Evolutionary conservation across 352 stramenopile genomes (phyloP).

Genomic region (Phytophthora meadii): DNA sequence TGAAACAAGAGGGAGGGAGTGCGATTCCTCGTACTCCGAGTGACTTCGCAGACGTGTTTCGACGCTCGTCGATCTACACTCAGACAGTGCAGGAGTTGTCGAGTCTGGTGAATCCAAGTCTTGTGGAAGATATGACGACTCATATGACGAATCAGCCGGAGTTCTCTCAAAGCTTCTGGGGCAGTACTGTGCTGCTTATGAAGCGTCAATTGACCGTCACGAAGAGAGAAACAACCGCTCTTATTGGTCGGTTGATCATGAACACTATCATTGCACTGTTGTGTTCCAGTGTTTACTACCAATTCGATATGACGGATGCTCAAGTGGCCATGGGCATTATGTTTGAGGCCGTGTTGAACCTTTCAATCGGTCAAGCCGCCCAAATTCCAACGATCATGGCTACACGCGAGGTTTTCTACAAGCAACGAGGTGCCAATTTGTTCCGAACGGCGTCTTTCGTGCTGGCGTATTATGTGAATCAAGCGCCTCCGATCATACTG

Average conservation of each 20-base stretch:
- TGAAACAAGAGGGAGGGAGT: neutral
- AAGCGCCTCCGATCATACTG: conserved; percentile 1
- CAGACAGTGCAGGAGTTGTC: conserved; percentile 1
- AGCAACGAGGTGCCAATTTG: conserved; percentile 25
- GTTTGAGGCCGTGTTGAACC: conserved; percentile 71
- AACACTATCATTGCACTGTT: conserved; percentile 31
- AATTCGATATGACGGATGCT: conserved; percentile 24
- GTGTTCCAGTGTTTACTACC: conserved; percentile 34
- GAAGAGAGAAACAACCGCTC: conserved; percentile 22
- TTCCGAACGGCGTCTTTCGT: conserved; percentile 19
- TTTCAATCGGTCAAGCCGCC: conserved; percentile 59
- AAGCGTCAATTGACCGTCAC: conserved; percentile 28
- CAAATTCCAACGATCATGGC: conserved; percentile 59
- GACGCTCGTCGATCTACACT: conserved; percentile 22
- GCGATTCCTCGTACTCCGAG: conserved; percentile 9
- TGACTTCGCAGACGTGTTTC: conserved; percentile 52
- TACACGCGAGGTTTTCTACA: conserved; percentile 49
- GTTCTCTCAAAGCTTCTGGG: conserved; percentile 29
- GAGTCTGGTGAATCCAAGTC: neutral
- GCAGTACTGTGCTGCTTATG: conserved; percentile 23
- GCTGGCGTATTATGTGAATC: conserved; percentile 1
- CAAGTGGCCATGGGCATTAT: conserved; percentile 56
- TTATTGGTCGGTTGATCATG: conserved; percentile 33
- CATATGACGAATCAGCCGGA: conserved; percentile 15
- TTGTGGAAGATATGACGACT: conserved; percentile 19